Evolutionary conservation across 805 yeast genomes (phyloP), one percentile per base, ranked within the genome.

Genomic region (Spathaspora hagerdaliae): DNA sequence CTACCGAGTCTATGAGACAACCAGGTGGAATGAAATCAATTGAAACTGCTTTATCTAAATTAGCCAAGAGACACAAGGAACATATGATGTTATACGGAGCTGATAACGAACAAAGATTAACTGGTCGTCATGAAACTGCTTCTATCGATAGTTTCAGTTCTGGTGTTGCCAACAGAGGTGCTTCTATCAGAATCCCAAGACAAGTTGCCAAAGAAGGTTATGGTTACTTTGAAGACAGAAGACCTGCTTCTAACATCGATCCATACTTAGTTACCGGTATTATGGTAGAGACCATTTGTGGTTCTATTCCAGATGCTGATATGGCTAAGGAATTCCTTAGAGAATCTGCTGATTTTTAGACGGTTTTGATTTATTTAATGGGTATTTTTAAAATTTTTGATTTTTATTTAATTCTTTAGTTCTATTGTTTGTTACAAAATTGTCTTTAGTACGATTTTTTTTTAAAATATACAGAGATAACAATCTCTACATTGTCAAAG

Each of bases 131-230:
- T 73, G 99, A 94, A 81, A 94, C 99, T 55, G 99, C 98, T 42
- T 85, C 96, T 39, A 82, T 88, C 82, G 85, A 87, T 57, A 71
- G 81, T 43, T 94, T 92, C 81, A 85, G 96, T 41, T 82, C 90
- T 49, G 99, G 99, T 80, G 98, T 94, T 58, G 99, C 99, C 67
- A 94, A 94, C 89, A 87, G 99, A 81, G 99, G 98, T 76, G 96
- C 97, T 51, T 91, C 97, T 26, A 82, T 94, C 58, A 90, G 99
- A 83, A 94, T 94, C 68, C 99, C 99, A 75, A 86, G 99, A 79
- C 85, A 96, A 38, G 99, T 94, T 59, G 96, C 96, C 69, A 88
- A 88, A 74, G 98, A 91, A 73, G 97, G 97, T 51, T 88, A 74
- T 75, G 99, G 99, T 50, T 94, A 94, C 83, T 92, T 94, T 63